Conservation (phyloP, 305 asterid genomes). For the Petunia hybrid region DNA sequence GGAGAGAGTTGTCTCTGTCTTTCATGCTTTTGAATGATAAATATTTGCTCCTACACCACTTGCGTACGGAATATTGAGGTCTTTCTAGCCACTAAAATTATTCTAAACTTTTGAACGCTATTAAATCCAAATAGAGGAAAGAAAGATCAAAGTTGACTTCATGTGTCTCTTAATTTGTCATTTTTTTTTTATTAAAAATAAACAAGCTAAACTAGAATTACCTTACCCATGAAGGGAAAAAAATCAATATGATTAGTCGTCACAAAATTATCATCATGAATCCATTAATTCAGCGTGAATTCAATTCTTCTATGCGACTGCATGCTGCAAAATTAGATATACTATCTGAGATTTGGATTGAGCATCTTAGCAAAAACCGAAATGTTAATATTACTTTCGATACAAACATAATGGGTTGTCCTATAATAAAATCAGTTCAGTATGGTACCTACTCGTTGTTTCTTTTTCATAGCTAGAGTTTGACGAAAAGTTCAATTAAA, state of each 20-base stretch:
- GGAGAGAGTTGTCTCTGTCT: background rate
- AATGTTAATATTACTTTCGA: background rate
- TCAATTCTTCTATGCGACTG: too few species aligned
- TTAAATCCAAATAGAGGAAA: background rate
- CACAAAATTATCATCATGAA: too few species aligned
- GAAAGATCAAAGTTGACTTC: background rate
- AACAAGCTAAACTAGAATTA: too few species aligned
- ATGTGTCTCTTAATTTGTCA: background rate
- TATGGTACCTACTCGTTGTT: too few species aligned
- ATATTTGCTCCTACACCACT: background rate
- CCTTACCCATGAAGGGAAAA: too few species aligned
- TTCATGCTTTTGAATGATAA: background rate
- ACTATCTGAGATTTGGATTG: background rate
- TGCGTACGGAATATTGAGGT: background rate
- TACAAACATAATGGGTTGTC: too few species aligned
- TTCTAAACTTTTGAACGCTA: background rate
- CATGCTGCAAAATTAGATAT: background rate
- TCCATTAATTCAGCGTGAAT: too few species aligned
- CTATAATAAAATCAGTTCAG: too few species aligned
- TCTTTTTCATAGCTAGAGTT: too few species aligned
- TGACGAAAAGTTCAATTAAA: background rate
- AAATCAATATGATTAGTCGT: too few species aligned
- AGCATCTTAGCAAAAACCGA: background rate
- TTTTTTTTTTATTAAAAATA: background rate
- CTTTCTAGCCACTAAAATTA: slow-evolving; percentile 11